Base-by-base conservation (phyloP, 2,329 filamentous ascomycete genomes). In the Cytospora piceae region DNA sequence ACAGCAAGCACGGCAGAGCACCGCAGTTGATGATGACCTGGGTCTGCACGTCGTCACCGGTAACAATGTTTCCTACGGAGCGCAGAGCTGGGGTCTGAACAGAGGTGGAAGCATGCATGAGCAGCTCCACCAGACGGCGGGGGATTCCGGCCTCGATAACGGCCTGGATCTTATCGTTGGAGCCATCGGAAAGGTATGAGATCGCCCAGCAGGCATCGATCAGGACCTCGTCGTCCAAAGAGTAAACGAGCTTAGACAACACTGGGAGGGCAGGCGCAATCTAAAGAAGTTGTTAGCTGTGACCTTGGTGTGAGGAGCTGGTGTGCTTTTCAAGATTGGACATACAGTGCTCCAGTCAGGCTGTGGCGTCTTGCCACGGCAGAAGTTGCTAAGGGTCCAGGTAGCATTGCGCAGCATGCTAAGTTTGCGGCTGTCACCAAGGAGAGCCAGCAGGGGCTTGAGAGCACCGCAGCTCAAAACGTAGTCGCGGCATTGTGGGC, bases 151-250 rank as follows among this genome's bases (percentile, higher is more conserved):
- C 95, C 82, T 99, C 95, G 73, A 99, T 98, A 64, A 99, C 95
- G 56, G 95, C 94, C 81, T 99, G 95, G 70, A 99, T 99, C 85
- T 99, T 99, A 76, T 99, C 95, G 78, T 99, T 99, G 73, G 94
- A 92, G 53, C 95, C 95, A 78, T 99, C 95, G 3, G 95, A 98
- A 24, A 99, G 88, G 77, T 99, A 99, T 0, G 94, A 98, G 75
- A 99, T 98, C 69, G 95, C 95, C 95, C 95, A 99, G 88, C 95
- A 99, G 67, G 95, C 95, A 79, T 99, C 95, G 74, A 99, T 99
- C 68, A 99, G 83, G 66, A 99, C 95, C 78, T 99, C 95, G 72
- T 99, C 95, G 76, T 99, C 95, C 64, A 99, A 87, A 69, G 95
- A 98, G 82, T 99, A 99, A 68, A 99, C 94, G 42, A 99, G 89